These are phyloP conservation scores for Cephaloascus fragrans DNA, from an alignment of 805 yeast genomes.

Conservation along the genomic window DNA sequence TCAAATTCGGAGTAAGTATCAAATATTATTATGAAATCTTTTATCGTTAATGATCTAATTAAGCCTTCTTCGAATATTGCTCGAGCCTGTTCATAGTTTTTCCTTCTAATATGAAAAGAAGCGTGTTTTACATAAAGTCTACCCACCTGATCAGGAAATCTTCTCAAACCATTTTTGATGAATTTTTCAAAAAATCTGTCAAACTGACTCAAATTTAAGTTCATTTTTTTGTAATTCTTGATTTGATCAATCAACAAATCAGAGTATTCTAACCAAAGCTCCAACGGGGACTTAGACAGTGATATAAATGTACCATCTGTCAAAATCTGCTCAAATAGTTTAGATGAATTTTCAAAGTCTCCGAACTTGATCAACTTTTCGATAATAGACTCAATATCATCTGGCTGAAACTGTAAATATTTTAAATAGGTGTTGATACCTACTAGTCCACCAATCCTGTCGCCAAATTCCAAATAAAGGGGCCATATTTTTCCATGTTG, in stretches of 20 bases:
- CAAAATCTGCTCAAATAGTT: slow-evolving; percentile 22
- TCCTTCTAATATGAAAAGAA: slow-evolving; percentile 30
- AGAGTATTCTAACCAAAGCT: slow-evolving; percentile 36
- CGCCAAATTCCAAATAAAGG: slow-evolving; percentile 43
- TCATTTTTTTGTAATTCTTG: slow-evolving; percentile 5
- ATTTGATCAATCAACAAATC: slow-evolving; percentile 22
- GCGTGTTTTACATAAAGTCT: slow-evolving; percentile 38
- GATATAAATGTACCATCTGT: slow-evolving; percentile 17
- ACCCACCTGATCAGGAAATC: slow-evolving; percentile 54
- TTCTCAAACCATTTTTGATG: slow-evolving; percentile 20
- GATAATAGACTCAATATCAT: slow-evolving; percentile 19
- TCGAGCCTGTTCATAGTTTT: slow-evolving; percentile 26
- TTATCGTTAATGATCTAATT: slow-evolving; percentile 33
- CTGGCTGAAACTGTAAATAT: slow-evolving; percentile 14
- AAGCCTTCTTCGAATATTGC: slow-evolving; percentile 41
- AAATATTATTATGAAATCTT: slow-evolving; percentile 55
- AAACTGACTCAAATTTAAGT: not conserved
- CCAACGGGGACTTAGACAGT: slow-evolving; percentile 31
- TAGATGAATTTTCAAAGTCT: slow-evolving; percentile 13
- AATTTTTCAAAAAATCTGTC: slow-evolving; percentile 17
- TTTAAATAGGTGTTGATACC: slow-evolving; percentile 21
- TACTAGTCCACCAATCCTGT: slow-evolving; percentile 37
- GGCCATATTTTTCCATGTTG: slow-evolving; percentile 39
- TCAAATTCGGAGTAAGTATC: slow-evolving; percentile 54
- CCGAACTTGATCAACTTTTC: slow-evolving; percentile 21